Evolutionary conservation across 305 asterid genomes (phyloP).

Genomic region (Withania somnifera): DNA sequence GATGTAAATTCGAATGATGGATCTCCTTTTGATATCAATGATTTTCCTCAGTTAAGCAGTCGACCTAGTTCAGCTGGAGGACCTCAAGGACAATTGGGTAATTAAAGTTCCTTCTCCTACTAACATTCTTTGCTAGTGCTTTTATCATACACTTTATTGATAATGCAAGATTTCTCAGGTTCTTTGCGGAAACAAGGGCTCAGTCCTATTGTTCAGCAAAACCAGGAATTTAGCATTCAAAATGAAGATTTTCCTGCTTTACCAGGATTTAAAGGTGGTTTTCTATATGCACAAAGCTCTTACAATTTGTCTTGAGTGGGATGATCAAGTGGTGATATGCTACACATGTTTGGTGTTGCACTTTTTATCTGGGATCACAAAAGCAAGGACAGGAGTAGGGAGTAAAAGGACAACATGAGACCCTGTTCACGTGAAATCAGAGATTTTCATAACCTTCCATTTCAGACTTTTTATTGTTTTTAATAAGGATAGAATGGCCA

Average conservation of each 20-base stretch:
- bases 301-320: background rate
- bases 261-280: slow-evolving; percentile 78
- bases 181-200: slow-evolving; percentile 66
- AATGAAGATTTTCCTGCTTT: slow-evolving; percentile 88
- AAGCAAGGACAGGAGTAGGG: background rate
- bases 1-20: slow-evolving; percentile 54
- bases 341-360: background rate
- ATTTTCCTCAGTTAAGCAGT: slow-evolving; percentile 75
- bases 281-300: background rate
- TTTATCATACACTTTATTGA: background rate
- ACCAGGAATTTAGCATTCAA: slow-evolving; percentile 85
- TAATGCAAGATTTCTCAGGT: slow-evolving; percentile 32
- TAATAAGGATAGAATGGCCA: background rate
- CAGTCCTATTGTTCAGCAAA: slow-evolving; percentile 61
- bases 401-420: background rate
- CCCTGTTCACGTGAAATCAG: background rate
- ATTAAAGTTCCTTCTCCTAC: background rate
- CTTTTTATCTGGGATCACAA: background rate
- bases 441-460: background rate
- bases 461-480: background rate
- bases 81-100: slow-evolving; percentile 73
- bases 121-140: background rate
- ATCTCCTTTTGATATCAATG: slow-evolving; percentile 61
- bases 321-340: background rate
- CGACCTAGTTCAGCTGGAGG: slow-evolving; percentile 73